A percentile compares a stretch with the other conserved stretches of the same genome.
phyloP scores from a whole-genome alignment of 108 stramenopile species.

The Cylindrotheca fusiformis region DNA sequence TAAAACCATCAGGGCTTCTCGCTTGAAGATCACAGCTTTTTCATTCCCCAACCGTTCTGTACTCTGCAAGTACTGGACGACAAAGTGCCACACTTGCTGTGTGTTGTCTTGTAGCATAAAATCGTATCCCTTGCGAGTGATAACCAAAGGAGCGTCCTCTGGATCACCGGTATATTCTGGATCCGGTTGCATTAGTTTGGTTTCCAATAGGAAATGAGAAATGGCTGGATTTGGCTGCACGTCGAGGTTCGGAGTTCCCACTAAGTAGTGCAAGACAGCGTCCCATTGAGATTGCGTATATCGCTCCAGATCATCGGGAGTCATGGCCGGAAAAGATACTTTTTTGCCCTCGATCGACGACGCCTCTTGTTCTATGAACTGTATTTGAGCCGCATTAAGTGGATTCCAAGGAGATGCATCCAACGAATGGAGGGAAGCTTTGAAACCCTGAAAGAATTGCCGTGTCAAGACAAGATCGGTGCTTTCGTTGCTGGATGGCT shows the following conservation, averaged over 20 bases:
- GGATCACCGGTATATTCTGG: constrained; percentile 69
- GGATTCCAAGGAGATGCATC: constrained; percentile 49
- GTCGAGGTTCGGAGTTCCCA: constrained; percentile 60
- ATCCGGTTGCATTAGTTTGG: constrained; percentile 78
- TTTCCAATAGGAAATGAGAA: constrained; percentile 63
- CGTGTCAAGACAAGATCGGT: constrained; percentile 29
- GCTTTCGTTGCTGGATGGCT: neutral
- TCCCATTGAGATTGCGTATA: constrained; percentile 84
- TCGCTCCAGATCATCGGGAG: constrained; percentile 63
- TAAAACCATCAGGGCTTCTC: constrained; percentile 65
- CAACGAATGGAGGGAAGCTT: constrained; percentile 36
- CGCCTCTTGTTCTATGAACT: constrained; percentile 33
- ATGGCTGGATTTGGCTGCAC: constrained; percentile 70
- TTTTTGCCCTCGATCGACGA: constrained; percentile 11
- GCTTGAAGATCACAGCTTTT: constrained; percentile 35
- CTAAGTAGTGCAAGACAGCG: constrained; percentile 80
- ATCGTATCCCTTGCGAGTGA: constrained; percentile 83
- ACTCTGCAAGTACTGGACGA: constrained; percentile 66
- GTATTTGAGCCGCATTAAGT: constrained; percentile 24
- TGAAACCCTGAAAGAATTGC: constrained; percentile 41
- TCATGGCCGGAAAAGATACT: constrained; percentile 38
- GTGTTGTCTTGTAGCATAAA: constrained; percentile 81
- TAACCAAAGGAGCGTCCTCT: constrained; percentile 74
- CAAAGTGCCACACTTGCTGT: constrained; percentile 86
- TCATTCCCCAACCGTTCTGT: constrained; percentile 26